Evolutionary conservation across 73 alveolate genomes (phyloP), one percentile per base, ranked within the genome.

Genomic region (Paramecium pentaurelia): DNA sequence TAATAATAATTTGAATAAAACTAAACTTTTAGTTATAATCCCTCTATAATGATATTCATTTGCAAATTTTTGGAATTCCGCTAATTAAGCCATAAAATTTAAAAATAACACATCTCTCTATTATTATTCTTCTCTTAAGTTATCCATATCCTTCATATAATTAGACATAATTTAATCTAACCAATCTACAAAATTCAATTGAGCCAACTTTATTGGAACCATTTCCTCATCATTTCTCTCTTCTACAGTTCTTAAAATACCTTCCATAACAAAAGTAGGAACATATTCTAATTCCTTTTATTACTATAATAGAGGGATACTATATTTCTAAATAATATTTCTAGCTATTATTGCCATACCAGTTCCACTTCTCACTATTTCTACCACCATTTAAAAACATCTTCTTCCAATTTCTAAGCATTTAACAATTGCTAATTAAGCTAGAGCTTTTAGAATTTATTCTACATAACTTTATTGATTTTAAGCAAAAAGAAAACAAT

Each of bases 251-350:
- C 91, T 80, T 10, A 80, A 36, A 18, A 80, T 80, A 38, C 91
- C 91, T 80, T 80, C 91, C 73, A 80, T 44, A 4, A 80, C 91
- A 80, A 80, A 80, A 11, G 91, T 80, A 38, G 91, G 91, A 80
- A 80, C 73, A 20, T 27, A 38, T 10, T 49, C 44, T 27, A 80
- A 42, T 14, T 42, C 75, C 47, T 80, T 49, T 49, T 80, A 80
- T 80, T 80, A 27, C 3, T 45, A 5, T 9, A 80, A 25, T 45
- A 80, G 30, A 49, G 91, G 91, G 3, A 80, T 45, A 20, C 91
- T 80, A 49, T 80, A 80, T 80, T 34, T 80, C 38, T 47, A 32
- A 10, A 80, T 34, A 14, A 80, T 80, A 27, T 40, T 80, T 4
- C 51, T 45, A 45, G 91, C 91, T 6, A 80, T 80, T 12, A 25